Evolutionary conservation across 306 rosid species (phyloP).

Genomic region (Citrullus amarus): DNA sequence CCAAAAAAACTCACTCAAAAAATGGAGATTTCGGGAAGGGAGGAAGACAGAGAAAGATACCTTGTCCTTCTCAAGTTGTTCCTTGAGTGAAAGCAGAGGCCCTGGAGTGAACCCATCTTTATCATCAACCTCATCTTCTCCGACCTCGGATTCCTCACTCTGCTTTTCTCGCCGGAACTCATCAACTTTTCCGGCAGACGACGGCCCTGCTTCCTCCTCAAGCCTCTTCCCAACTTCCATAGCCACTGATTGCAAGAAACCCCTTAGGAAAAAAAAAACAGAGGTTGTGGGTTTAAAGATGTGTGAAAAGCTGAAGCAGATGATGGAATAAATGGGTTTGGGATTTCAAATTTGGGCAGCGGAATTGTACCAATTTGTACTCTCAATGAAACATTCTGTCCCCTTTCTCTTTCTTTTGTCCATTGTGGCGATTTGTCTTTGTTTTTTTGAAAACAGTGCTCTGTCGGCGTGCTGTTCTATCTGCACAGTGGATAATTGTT

Average conservation of each 20-base stretch:
- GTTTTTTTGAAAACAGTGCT: conserved; percentile 1
- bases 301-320: neutral
- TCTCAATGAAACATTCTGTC: neutral
- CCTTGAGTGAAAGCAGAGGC: conserved; percentile 83
- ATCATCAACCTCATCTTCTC: conserved; percentile 23
- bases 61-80: conserved; percentile 90
- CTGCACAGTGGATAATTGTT: neutral
- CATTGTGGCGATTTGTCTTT: neutral
- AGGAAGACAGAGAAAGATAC: conserved; percentile 16
- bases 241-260: neutral
- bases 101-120: conserved; percentile 64
- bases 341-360: neutral
- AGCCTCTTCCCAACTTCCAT: conserved; percentile 57
- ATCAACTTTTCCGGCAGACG: conserved; percentile 36
- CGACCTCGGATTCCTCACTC: conserved; percentile 16
- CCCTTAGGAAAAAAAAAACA: neutral
- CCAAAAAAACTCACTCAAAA: neutral
- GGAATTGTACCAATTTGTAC: conserved; percentile 1
- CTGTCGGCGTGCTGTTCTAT: conserved; percentile 9
- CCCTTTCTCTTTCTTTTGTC: neutral
- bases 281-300: neutral
- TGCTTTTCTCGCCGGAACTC: conserved; percentile 23
- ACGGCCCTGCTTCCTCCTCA: conserved; percentile 46
- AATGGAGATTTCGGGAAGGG: neutral
- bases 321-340: neutral